phyloP scores from a whole-genome alignment of 2,329 filamentous ascomycete species.

The Calonectria henricotiae region DNA sequence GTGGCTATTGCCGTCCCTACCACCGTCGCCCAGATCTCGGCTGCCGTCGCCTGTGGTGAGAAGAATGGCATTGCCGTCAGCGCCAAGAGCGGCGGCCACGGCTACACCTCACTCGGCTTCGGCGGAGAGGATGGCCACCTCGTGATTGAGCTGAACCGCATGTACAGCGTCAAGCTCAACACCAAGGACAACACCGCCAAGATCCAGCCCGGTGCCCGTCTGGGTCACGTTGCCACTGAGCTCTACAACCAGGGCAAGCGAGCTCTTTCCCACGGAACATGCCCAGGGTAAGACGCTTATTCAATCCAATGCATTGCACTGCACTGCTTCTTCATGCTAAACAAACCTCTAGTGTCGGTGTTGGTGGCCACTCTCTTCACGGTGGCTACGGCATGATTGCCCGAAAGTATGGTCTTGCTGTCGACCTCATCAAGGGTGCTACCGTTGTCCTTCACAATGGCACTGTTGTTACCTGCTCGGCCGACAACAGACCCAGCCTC shows the following conservation, averaged over 20 bases:
- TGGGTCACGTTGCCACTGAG: conserved; percentile 65
- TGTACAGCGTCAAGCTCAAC: conserved; percentile 55
- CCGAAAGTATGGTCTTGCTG: conserved; percentile 52
- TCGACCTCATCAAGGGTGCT: conserved; percentile 53
- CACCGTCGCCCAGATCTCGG: conserved; percentile 61
- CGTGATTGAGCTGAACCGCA: conserved; percentile 61
- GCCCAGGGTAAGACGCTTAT: conserved; percentile 62
- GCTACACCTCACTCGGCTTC: conserved; percentile 67
- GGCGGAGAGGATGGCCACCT: conserved; percentile 62
- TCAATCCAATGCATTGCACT: not conserved
- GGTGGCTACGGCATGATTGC: conserved; percentile 56
- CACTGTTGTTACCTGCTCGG: conserved; percentile 51
- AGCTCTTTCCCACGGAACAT: conserved; percentile 68
- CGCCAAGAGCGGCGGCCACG: conserved; percentile 69
- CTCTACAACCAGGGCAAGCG: conserved; percentile 61
- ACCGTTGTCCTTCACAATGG: conserved; percentile 53
- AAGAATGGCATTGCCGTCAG: conserved; percentile 65
- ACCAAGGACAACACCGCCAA: conserved; percentile 46
- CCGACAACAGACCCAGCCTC: conserved; percentile 48
- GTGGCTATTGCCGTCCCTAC: conserved; percentile 55
- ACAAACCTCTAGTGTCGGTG: conserved; percentile 46
- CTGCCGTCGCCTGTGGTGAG: conserved; percentile 65
- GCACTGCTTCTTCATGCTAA: conserved; percentile 22
- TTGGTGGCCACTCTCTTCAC: conserved; percentile 54
- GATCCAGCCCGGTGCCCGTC: conserved; percentile 64